phyloP scores from a whole-genome alignment of 106 monocot genomes.

The Dendrobium nobile region DNA sequence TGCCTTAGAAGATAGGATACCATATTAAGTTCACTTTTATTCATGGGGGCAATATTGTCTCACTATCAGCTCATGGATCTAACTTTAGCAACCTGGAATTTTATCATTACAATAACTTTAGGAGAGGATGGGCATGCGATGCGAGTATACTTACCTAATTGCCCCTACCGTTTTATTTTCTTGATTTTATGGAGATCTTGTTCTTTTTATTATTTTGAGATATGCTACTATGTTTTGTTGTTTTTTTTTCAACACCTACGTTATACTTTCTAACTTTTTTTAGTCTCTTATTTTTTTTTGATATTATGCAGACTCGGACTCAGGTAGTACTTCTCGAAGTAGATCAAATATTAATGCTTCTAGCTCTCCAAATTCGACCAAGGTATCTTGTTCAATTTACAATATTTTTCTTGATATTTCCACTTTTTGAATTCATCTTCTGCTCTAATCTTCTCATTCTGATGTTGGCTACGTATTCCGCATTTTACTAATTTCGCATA shows the following conservation, averaged over 20 bases:
- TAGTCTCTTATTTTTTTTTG: not conserved
- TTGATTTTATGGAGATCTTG: not conserved
- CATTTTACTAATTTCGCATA: not conserved
- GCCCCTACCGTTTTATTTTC: no score
- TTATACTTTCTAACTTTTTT: not conserved
- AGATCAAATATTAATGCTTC: not conserved
- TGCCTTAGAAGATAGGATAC: no score
- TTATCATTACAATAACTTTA: no score
- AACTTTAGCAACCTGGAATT: no score
- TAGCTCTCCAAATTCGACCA: not conserved
- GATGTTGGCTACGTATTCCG: not conserved
- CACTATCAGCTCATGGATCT: no score
- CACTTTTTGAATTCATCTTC: not conserved
- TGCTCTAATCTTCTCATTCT: not conserved
- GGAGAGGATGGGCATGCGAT: no score
- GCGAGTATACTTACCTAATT: no score
- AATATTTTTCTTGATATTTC: no score
- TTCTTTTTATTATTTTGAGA: not conserved
- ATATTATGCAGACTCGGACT: slow-evolving; percentile 2
- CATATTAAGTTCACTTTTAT: no score
- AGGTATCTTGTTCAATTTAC: not conserved
- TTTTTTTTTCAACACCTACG: not conserved
- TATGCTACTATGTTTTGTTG: not conserved
- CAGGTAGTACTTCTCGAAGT: slow-evolving; percentile 1
- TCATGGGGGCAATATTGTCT: no score